Percentiles rank a stretch among this genome's conserved stretches.
Conservation (phyloP, 495 filamentous ascomycete species). For the Clavariopsis aquatica region DNA sequence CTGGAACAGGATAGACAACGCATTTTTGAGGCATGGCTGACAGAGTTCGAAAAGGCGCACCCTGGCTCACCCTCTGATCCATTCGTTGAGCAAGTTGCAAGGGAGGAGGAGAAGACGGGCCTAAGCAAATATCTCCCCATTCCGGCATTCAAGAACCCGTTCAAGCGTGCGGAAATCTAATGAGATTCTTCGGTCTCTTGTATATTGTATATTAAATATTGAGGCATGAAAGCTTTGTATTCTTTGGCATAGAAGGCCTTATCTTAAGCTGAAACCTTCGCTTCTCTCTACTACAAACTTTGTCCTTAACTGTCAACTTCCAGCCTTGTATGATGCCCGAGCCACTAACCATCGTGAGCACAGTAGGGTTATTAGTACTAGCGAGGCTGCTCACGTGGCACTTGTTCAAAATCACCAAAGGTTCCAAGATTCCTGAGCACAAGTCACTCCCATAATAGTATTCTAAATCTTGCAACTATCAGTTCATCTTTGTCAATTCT, state of each 20-base stretch:
- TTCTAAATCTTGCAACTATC: too few species aligned
- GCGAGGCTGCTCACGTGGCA: too few species aligned
- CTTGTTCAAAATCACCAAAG: too few species aligned
- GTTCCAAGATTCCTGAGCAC: too few species aligned
- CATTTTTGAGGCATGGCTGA: neutral
- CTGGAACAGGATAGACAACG: neutral
- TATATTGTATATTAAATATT: neutral
- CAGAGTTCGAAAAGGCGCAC: neutral
- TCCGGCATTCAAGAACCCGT: conserved; percentile 2
- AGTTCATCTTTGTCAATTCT: too few species aligned
- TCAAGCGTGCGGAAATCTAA: conserved; percentile 11
- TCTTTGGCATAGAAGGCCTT: neutral
- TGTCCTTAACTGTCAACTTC: too few species aligned
- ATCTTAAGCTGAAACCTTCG: too few species aligned
- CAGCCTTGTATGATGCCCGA: too few species aligned
- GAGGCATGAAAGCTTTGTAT: neutral
- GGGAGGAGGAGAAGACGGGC: conserved; percentile 4
- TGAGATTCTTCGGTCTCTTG: neutral
- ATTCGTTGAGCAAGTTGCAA: neutral
- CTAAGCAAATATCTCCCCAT: neutral
- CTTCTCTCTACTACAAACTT: too few species aligned
- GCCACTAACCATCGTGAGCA: too few species aligned
- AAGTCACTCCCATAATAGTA: too few species aligned
- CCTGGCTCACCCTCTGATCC: neutral
- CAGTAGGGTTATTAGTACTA: too few species aligned